These are phyloP conservation scores for Lichtheimia hyalospora DNA, from an alignment of 371 early-diverging fungal genomes.

Conservation along the genomic window DNA sequence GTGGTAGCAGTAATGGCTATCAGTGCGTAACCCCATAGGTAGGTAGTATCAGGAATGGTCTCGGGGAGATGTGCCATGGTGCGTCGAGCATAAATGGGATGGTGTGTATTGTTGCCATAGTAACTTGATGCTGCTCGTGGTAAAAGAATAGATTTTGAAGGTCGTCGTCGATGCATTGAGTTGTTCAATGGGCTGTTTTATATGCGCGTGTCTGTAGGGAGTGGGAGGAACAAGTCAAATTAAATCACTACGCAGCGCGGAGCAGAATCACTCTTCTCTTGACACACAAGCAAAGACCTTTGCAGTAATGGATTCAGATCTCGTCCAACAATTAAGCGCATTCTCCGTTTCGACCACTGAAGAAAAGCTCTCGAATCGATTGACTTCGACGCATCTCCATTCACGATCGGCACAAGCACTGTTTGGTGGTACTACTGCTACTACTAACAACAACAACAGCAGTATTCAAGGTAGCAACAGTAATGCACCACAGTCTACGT, in stretches of 20 bases:
- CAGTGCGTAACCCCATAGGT: slow-evolving; percentile 70
- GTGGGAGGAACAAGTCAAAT: no score
- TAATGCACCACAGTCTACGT: background rate
- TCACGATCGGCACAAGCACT: background rate
- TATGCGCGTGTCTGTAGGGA: no score
- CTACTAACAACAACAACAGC: background rate
- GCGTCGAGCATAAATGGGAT: slow-evolving; percentile 29
- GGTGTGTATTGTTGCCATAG: background rate
- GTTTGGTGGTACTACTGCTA: background rate
- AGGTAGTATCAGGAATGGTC: slow-evolving; percentile 68
- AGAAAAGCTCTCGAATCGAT: background rate
- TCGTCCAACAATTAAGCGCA: background rate
- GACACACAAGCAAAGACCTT: background rate
- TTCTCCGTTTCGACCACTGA: background rate
- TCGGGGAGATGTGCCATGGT: slow-evolving; percentile 53
- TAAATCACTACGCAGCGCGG: background rate
- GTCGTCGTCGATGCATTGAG: slow-evolving; percentile 25
- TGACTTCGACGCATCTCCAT: background rate
- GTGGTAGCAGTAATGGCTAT: slow-evolving; percentile 59
- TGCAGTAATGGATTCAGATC: background rate
- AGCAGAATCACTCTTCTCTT: background rate
- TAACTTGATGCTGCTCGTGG: slow-evolving; percentile 7
- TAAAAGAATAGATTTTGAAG: slow-evolving; percentile 24
- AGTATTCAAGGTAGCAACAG: no score
- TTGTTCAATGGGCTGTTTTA: background rate